Percentiles rank a stretch among this genome's conserved stretches.
phyloP scores from a whole-genome alignment of 441 rosid species.

The Jatropha podagrica region DNA sequence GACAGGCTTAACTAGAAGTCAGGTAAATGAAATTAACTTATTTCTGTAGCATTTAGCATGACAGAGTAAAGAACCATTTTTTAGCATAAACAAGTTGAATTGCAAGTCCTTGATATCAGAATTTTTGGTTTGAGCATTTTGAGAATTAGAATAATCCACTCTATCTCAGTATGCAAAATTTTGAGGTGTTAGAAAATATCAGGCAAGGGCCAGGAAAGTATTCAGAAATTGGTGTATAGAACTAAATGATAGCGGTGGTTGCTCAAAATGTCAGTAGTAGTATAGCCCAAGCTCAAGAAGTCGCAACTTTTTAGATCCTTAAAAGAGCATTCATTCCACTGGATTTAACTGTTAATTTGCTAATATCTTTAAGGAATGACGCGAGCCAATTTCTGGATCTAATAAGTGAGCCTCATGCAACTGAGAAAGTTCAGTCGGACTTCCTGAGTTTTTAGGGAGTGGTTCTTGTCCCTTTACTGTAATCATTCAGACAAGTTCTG shows the following conservation, averaged over 20 bases:
- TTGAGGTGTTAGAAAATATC: neutral
- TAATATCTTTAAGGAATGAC: neutral
- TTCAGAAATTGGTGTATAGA: neutral
- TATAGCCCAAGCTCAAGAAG: neutral
- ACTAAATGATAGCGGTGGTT: neutral
- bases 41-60: slow-evolving; percentile 9
- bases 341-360: neutral
- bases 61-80: neutral
- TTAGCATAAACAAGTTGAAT: slow-evolving; percentile 1
- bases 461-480: neutral
- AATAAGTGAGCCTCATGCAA: neutral
- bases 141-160: neutral
- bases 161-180: neutral
- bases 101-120: neutral
- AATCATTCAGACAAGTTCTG: neutral
- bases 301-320: neutral
- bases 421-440: neutral
- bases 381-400: neutral
- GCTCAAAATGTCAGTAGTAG: neutral
- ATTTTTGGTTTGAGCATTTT: neutral
- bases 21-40: slow-evolving; percentile 51
- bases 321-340: neutral
- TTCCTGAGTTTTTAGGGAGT: neutral
- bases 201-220: neutral
- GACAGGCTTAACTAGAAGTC: slow-evolving; percentile 94